Conservation (phyloP, 2,329 filamentous ascomycete species). For the Phyllosticta citriasiana region DNA sequence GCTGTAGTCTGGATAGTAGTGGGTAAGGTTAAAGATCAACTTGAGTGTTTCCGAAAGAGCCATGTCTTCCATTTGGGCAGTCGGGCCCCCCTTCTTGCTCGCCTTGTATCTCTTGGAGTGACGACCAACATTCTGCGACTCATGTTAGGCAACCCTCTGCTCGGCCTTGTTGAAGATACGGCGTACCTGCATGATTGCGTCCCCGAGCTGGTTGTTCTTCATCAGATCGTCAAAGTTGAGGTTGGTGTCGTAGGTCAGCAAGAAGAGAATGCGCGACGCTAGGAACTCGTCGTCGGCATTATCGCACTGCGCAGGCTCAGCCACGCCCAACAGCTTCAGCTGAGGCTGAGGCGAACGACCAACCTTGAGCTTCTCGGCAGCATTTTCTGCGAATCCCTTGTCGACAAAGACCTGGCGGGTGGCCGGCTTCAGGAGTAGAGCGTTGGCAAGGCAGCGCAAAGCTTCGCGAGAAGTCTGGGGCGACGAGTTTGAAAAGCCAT, state of each 20-base stretch:
- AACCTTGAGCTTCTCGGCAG: slow-evolving; percentile 59
- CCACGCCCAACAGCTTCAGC: slow-evolving; percentile 3
- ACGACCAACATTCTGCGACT: slow-evolving; percentile 49
- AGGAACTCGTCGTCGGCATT: slow-evolving; percentile 81
- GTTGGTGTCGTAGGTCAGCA: slow-evolving; percentile 68
- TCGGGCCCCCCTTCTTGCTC: slow-evolving; percentile 15
- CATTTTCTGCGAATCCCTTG: slow-evolving; percentile 55
- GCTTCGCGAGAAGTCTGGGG: slow-evolving; percentile 59
- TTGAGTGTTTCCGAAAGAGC: slow-evolving; percentile 78
- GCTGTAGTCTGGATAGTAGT: slow-evolving; percentile 56
- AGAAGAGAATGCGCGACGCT: slow-evolving; percentile 65
- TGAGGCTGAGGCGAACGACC: slow-evolving; percentile 8
- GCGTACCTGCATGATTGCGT: slow-evolving; percentile 49
- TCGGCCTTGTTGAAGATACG: neutral
- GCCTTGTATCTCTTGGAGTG: slow-evolving; percentile 46
- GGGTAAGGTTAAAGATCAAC: slow-evolving; percentile 78
- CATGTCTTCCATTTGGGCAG: slow-evolving; percentile 60
- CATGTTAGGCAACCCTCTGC: neutral
- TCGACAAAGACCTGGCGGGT: slow-evolving; percentile 66
- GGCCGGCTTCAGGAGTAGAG: slow-evolving; percentile 58
- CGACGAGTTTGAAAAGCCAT: slow-evolving; percentile 59
- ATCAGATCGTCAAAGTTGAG: slow-evolving; percentile 57
- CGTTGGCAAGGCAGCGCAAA: slow-evolving; percentile 75
- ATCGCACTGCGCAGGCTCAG: slow-evolving; percentile 42
- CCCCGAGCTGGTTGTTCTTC: slow-evolving; percentile 54